Percentiles rank a stretch among this genome's conserved stretches.
phyloP scores from a whole-genome alignment of 768 basidiomycete genomes.

The Xerocomus potaroensis region DNA sequence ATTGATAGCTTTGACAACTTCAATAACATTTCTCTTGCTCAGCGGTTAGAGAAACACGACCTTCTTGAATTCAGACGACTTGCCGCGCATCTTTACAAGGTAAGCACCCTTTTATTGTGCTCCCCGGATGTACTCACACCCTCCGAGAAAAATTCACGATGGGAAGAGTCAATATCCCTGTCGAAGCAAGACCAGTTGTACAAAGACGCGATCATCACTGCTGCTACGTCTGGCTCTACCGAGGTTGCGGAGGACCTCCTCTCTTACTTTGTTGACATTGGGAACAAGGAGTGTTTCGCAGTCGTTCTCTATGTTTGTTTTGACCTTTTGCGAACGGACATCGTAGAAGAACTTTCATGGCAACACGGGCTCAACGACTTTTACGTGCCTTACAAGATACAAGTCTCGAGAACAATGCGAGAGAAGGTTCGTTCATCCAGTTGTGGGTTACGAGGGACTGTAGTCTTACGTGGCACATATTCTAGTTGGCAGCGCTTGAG shows the following conservation, averaged over 20 bases:
- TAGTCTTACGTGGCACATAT: conserved; percentile 4
- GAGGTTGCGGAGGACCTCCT: conserved; percentile 94
- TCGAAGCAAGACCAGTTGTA: conserved; percentile 96
- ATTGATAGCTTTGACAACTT: conserved; percentile 99
- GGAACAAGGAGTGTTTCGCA: conserved; percentile 97
- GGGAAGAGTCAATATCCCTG: conserved; percentile 94
- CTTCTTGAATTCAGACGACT: conserved; percentile 93
- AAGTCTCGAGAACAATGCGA: conserved; percentile 74
- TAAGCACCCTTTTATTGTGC: conserved; percentile 23
- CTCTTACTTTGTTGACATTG: conserved; percentile 96
- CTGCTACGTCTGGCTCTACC: conserved; percentile 75
- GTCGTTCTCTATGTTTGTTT: conserved; percentile 89
- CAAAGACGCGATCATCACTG: conserved; percentile 95
- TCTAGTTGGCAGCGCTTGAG: conserved; percentile 71
- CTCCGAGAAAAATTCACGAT: conserved; percentile 82
- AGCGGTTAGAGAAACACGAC: conserved; percentile 82
- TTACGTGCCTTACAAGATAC: conserved; percentile 94
- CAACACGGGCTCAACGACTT: conserved; percentile 95
- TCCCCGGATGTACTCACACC: background rate
- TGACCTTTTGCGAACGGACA: conserved; percentile 88
- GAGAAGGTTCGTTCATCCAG: conserved; percentile 53
- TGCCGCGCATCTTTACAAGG: conserved; percentile 96
- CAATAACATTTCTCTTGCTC: conserved; percentile 84
- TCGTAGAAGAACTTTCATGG: conserved; percentile 96
- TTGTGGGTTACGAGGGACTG: conserved; percentile 2